These are phyloP conservation scores for Pythium brassicae DNA, from an alignment of 352 stramenopile species.

Conservation along the genomic window DNA sequence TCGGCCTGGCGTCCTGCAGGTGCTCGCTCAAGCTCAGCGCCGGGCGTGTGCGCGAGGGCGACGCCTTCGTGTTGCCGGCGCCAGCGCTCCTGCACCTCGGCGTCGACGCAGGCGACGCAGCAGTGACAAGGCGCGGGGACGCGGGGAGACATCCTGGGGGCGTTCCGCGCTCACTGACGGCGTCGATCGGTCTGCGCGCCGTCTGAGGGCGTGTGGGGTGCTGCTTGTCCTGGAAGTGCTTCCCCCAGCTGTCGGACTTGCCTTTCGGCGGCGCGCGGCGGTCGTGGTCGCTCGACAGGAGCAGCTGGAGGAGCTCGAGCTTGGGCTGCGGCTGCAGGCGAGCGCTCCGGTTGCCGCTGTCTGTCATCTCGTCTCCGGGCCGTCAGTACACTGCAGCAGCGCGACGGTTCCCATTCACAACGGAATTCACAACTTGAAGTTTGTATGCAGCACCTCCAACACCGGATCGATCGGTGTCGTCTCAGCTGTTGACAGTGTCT, in stretches of 20 bases:
- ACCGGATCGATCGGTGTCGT: too few species aligned
- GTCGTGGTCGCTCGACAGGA: slow-evolving; percentile 32
- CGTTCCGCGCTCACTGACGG: neutral
- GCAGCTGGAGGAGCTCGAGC: slow-evolving; percentile 27
- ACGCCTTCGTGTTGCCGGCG: neutral
- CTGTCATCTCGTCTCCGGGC: neutral
- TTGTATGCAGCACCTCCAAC: too few species aligned
- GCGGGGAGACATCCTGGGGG: neutral
- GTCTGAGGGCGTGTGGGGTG: slow-evolving; percentile 14
- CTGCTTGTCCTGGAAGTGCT: slow-evolving; percentile 24
- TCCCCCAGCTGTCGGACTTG: slow-evolving; percentile 27
- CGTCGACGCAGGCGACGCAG: neutral
- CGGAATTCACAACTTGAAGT: too few species aligned
- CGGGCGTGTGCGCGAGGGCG: neutral
- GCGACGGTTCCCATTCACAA: too few species aligned
- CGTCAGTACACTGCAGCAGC: too few species aligned
- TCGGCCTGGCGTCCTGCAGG: neutral
- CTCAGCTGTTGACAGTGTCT: too few species aligned
- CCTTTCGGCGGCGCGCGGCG: slow-evolving; percentile 18
- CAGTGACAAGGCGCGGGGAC: slow-evolving; percentile 4
- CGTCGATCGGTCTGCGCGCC: neutral
- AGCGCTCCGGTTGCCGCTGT: neutral
- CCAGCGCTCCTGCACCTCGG: slow-evolving; percentile 26
- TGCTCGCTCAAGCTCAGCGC: neutral
- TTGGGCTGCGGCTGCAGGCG: neutral